Evolutionary conservation across 1,284 basidiomycete genomes (phyloP), one percentile per base, ranked within the genome.

Genomic region (Cutaneotrichosporon sp.): DNA sequence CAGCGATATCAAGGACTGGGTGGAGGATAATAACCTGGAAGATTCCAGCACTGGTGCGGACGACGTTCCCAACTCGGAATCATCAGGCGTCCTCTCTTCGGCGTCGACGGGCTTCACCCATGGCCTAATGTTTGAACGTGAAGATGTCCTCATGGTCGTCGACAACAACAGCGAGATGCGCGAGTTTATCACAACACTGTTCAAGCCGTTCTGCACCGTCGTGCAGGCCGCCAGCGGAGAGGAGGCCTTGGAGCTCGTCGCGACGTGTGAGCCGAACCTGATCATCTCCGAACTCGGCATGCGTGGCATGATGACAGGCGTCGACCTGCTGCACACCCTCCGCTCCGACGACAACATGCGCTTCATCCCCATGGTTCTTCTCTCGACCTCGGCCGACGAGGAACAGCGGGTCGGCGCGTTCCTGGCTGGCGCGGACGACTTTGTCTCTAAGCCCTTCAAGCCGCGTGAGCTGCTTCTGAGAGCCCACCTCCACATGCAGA

Each of bases 341-440:
- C 58, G 68, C 1, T 37, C 49, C 5, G 39, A 64, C 20, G 45
- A 49, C 2, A n/a, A n/a, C 6, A 64, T 63, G 24, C 49, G 49
- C n/a, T 50, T 60, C 22, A 56, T 60, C 0, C 71, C 71, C 2
- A 55, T 68, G 32, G 61, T 73, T 22, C 45, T 71, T 11, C 55
- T 69, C 3, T 65, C 65, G 4, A 64, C 71, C 2, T 49, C 61
- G 16, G 50, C 53, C 10, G 63, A 64, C 17, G 71, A 73, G 38
- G 67, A 68, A 20, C 42, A 61, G 11, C 53, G 67, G 11, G 63
- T 74, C 7, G 63, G 65, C 24, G 66, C 70, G 0, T 46, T 75
- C 32, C 56, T 78, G 11, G 71, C 66, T 22, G 77, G 77, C 14
- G 77, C 76, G 1, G 77, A 79, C 51, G 71, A 75, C 51, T 72